These are phyloP conservation scores for Ramaria sp. DNA, from an alignment of 768 basidiomycete genomes.

Conservation along the genomic window DNA sequence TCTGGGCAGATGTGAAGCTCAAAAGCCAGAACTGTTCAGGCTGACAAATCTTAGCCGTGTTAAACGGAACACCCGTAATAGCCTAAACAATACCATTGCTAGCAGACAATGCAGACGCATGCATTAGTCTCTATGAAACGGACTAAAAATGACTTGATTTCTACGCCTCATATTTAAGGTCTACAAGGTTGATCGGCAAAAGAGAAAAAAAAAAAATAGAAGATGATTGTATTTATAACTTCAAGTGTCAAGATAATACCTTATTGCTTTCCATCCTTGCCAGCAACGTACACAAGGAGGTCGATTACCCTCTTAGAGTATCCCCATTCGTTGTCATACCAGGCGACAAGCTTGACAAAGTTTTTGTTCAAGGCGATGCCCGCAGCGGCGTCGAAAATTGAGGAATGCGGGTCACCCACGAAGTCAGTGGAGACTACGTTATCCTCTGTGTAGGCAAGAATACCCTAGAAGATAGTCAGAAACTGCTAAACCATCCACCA, in stretches of 20 bases:
- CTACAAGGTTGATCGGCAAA: too few species aligned
- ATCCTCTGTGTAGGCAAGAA: constrained; percentile 89
- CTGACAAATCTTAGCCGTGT: neutral
- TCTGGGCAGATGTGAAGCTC: neutral
- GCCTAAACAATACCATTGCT: too few species aligned
- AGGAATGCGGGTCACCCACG: constrained; percentile 65
- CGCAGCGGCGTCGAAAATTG: constrained; percentile 88
- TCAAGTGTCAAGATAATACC: neutral
- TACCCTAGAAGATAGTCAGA: constrained; percentile 32
- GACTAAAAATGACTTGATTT: too few species aligned
- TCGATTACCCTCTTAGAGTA: constrained; percentile 93
- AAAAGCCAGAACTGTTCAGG: neutral
- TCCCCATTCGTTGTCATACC: constrained; percentile 95
- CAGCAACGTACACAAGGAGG: constrained; percentile 70
- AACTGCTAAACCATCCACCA: neutral
- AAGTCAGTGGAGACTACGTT: constrained; percentile 91
- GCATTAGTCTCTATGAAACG: too few species aligned
- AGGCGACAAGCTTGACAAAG: constrained; percentile 94
- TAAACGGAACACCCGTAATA: too few species aligned
- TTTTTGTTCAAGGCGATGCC: constrained; percentile 87
- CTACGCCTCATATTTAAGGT: too few species aligned
- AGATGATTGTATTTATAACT: neutral
- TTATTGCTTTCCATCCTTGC: constrained; percentile 40
- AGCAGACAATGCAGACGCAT: too few species aligned
- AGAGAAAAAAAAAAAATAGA: too few species aligned